These are phyloP conservation scores for Dillenia turbinata DNA, from an alignment of 164 flowering plant genomes.

Conservation along the genomic window DNA sequence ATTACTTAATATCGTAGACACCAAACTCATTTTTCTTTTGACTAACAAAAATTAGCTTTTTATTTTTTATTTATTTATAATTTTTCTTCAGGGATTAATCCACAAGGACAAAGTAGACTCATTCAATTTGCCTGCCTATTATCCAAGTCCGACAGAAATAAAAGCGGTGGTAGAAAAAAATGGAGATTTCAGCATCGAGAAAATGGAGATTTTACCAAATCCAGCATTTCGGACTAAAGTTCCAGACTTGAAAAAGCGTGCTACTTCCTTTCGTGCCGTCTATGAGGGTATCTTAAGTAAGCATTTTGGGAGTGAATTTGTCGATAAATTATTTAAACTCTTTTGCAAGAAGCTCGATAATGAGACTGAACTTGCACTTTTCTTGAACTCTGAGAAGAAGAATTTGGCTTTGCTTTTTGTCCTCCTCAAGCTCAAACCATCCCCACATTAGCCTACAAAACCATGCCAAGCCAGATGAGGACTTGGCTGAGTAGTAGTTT, in stretches of 20 bases:
- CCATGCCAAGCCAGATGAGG: too few species aligned
- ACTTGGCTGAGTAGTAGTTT: too few species aligned
- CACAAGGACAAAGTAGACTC: conserved; percentile 4
- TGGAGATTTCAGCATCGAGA: conserved; percentile 2
- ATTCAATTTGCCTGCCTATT: conserved; percentile 6
- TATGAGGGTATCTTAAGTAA: conserved; percentile 2
- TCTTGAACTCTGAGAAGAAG: background rate
- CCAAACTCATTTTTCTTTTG: background rate
- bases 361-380: background rate
- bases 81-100: conserved; percentile 5
- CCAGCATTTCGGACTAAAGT: background rate
- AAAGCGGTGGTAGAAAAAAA: background rate
- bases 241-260: too few species aligned
- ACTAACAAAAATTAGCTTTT: background rate
- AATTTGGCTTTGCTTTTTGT: background rate
- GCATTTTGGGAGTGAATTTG: conserved; percentile 8
- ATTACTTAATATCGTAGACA: too few species aligned
- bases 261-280: background rate
- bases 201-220: conserved; percentile 1
- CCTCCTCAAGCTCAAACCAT: conserved; percentile 7
- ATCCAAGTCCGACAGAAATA: conserved; percentile 2
- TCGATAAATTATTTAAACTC: conserved; percentile 7
- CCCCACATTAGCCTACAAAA: conserved; percentile 1
- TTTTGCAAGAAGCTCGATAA: background rate
- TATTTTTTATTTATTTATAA: too few species aligned